A percentile compares a stretch with the other conserved stretches of the same genome.
Evolutionary conservation across 371 early-diverging fungal genomes (phyloP).

Genomic region (Lichtheimia hyalospora): DNA sequence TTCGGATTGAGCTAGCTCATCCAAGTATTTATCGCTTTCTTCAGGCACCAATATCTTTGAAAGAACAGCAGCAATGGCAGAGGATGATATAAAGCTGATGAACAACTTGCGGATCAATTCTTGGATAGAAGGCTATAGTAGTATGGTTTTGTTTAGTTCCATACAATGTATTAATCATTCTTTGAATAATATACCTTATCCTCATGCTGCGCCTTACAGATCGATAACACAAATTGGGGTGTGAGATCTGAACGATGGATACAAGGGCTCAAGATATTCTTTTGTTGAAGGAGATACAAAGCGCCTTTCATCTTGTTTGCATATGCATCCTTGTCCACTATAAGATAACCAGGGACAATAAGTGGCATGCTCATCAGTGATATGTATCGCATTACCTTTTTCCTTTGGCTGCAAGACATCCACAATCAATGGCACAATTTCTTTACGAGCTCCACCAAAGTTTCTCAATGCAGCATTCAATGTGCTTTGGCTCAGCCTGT

Average conservation of each 20-base stretch:
- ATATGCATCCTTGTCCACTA: slow-evolving; percentile 33
- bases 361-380: background rate
- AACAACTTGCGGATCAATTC: slow-evolving; percentile 69
- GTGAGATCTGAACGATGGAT: slow-evolving; percentile 66
- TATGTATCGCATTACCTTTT: slow-evolving; percentile 20
- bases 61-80: slow-evolving; percentile 13
- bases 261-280: slow-evolving; percentile 53
- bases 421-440: slow-evolving; percentile 59
- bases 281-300: slow-evolving; percentile 63
- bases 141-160: background rate
- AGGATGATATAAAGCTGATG: slow-evolving; percentile 53
- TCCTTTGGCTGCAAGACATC: slow-evolving; percentile 49
- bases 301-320: slow-evolving; percentile 79
- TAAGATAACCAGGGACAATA: background rate
- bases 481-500: slow-evolving; percentile 59
- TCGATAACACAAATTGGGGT: slow-evolving; percentile 57
- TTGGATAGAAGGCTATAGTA: slow-evolving; percentile 62
- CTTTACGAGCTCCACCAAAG: slow-evolving; percentile 55
- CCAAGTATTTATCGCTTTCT: slow-evolving; percentile 5
- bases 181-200: slow-evolving; percentile 55
- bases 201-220: slow-evolving; percentile 74
- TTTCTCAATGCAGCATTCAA: slow-evolving; percentile 54
- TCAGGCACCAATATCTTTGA: slow-evolving; percentile 4
- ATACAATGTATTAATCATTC: background rate
- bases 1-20: slow-evolving; percentile 4